Base-by-base conservation (phyloP, 2,329 filamentous ascomycete species). In the Xylaria multiplex region DNA sequence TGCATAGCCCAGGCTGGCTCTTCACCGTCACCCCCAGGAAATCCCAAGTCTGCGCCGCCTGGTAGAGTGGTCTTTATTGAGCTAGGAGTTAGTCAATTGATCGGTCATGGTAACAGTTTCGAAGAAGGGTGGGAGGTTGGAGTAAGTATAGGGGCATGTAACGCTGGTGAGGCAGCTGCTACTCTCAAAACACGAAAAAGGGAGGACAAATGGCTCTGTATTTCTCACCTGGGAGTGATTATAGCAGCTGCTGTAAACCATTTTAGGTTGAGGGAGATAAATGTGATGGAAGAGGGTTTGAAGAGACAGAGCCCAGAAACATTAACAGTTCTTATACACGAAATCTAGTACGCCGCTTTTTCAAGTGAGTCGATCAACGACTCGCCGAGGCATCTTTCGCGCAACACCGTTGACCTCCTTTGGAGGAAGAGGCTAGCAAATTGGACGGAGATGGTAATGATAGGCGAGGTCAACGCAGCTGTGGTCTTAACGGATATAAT, bases 1-100 rank as follows among this genome's bases (percentile, higher is more conserved):
- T 50, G 11, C 56, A 64, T 59, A 32, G 35, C 9, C 45, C 24
- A 53, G 48, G 40, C 30, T 14, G 54, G 54, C n/a, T 52, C 40
- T 53, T 46, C 54, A 11, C 13, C 6, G 24, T 45, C 24, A 8
- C 40, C 61, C 35, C 22, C 27, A 14, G 27, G 53, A 9, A 6
- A 14, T 14, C 2, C 9, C 6, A 6, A 8, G 2, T 40, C 30
- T 40, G 53, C 53, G 9, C 45, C 46, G 16, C 6, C 52, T n/a
- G 52, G 52, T 6, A 62, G 2, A 19, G 35, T 37, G 45, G 30
- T 30, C 61, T 64, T 45, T 11, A 27, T 22, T 7, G 30, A 8
- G 37, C 11, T 13, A 54, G n/a, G 45, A 32, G 43, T 64, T 9
- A 60, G 56, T 37, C 11, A 49, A 43, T 11, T 49, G 6, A 6